Evolutionary conservation across 768 basidiomycete genomes (phyloP), one percentile per base, ranked within the genome.

Genomic region (Mycena venus): DNA sequence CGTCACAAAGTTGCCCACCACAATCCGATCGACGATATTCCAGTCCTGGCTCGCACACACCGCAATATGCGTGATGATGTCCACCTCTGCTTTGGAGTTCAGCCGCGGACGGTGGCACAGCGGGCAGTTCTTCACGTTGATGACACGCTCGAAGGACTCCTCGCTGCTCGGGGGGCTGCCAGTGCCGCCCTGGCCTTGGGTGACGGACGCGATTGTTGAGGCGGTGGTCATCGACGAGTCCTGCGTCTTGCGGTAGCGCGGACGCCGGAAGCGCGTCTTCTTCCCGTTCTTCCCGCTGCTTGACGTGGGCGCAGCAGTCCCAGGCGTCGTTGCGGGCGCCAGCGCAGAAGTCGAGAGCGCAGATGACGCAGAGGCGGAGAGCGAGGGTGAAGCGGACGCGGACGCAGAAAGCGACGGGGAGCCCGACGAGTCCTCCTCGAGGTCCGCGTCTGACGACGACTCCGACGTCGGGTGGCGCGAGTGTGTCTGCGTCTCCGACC

Each of bases 31-130:
- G 32, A 99, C 93, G 72, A 92, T 90, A 42, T 89, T 91, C 96
- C 97, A 99, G 81, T 99, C 98, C 77, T 93, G 90, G 75, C 93
- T 95, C 12, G 98, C 97, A 78, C 98, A 99, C 12, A 99, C 91
- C 1, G 97, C 98, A n/a, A 99, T 84, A 82, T 99, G 98, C 27
- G 98, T 99, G 64, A 99, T 88, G 79, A 99, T 98, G 81, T 98
- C 97, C 78, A 96, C 88, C 83, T 99, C 98, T 0, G 92, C 95
- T 82, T 96, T 96, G 65, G 91, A 90, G 83, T 90, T 94, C 78
- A 99, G 79, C 53, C 97, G 86, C 3, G 96, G 94, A 14, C 96
- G 91, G 80, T 96, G 97, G 80, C 98, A 99, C 53, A 99, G 82
- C 0, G 98, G 98, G 80, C 98, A 99, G 68, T 91, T 94, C 87